phyloP scores from a whole-genome alignment of 148 eudicot genomes.

The Rhododendron kiyosumense region DNA sequence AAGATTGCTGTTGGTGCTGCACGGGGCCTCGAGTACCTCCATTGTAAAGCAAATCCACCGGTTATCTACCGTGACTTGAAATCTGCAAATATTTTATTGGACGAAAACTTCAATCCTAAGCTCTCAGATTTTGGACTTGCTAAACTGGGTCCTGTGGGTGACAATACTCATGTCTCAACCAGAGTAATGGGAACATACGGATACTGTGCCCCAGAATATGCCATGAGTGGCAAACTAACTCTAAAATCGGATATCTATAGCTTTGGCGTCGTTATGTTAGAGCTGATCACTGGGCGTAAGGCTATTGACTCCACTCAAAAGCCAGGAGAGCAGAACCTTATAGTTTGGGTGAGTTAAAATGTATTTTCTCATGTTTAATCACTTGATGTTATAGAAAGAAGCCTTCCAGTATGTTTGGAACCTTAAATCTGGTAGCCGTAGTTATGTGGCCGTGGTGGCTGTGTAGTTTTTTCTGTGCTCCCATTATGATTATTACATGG shows the following conservation, averaged over 20 bases:
- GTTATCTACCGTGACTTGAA: conserved; percentile 90
- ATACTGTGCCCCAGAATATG: conserved; percentile 91
- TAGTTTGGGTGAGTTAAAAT: conserved; percentile 59
- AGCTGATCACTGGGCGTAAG: conserved; percentile 71
- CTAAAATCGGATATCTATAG: conserved; percentile 77
- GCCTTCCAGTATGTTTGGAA: background rate
- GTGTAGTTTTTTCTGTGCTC: background rate
- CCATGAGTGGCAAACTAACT: conserved; percentile 76
- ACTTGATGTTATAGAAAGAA: background rate
- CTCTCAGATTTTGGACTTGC: conserved; percentile 93
- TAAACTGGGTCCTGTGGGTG: conserved; percentile 84
- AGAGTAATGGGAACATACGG: conserved; percentile 94
- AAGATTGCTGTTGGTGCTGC: conserved; percentile 91
- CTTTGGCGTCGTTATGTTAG: conserved; percentile 85
- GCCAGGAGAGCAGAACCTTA: conserved; percentile 54
- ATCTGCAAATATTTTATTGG: conserved; percentile 81
- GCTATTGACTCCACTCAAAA: conserved; percentile 45
- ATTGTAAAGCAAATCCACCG: conserved; percentile 74
- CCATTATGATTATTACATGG: background rate
- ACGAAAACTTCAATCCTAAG: conserved; percentile 61
- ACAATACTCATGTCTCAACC: conserved; percentile 80
- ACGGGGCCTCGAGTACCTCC: conserved; percentile 76
- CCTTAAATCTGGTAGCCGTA: background rate
- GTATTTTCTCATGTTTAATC: background rate
- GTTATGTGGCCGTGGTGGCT: background rate